Base-by-base conservation (phyloP, 106 monocot genomes). In the Dendrobium nobile region DNA sequence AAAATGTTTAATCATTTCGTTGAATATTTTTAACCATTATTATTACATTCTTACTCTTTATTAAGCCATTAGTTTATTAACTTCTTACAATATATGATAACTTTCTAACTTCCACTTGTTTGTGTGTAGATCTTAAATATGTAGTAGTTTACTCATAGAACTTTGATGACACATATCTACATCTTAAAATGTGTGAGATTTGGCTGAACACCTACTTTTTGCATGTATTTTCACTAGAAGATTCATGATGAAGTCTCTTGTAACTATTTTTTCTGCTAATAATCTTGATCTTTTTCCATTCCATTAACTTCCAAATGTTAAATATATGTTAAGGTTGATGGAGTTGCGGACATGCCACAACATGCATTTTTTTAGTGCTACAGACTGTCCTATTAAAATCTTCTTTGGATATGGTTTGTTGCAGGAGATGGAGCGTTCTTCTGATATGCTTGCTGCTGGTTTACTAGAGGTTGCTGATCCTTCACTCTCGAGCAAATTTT, bases 401-500 rank as follows among this genome's bases (percentile, higher is more conserved):
- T 76, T 43, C 11, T 51, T 86, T 47, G 15, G 41, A 6, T 41
- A 67, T 73, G 77, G 26, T 59, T 80, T 78, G 26, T n/a, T 85
- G 20, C 44, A 98, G 98, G 98, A 98, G 82, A 98, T 98, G 98
- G 98, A 98, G 77, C 92, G 95, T 6, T 98, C 98, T 82, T 92
- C 95, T 84, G 98, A 98, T 85, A 87, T 98, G 59, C 92, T 98
- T 77, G 95, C 95, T 54, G 95, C 95, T 87, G 98, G 98, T 78
- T 88, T 98, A 82, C 89, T 98, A 67, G 98, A 98, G 79, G 91
- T 92, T 80, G 82, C 98, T 65, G 92, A 98, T 88, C 98, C 98
- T 77, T 92, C 92, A 61, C 83, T 91, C 28, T 89, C 95, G 67
- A 90, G 87, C 87, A 93, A 90, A 88, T 98, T 85, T 82, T 98